Evolutionary conservation across 257 asterid species (phyloP).

Genomic region (Nemophila menziesii): DNA sequence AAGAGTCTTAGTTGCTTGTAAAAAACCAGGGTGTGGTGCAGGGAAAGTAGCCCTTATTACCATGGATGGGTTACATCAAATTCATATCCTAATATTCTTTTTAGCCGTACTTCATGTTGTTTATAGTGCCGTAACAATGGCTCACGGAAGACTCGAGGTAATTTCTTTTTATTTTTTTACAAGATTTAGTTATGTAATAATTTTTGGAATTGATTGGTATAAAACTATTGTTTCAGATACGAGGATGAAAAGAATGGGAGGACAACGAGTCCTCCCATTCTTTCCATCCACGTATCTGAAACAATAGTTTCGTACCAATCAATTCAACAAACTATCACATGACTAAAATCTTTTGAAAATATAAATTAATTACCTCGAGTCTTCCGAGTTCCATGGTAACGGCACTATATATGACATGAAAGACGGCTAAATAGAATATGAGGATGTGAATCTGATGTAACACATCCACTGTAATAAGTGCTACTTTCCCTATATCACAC

Average conservation of each 20-base stretch:
- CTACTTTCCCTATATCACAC: too few species aligned
- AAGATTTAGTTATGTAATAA: conserved; percentile 3
- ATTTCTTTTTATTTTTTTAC: background rate
- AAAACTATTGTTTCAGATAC: too few species aligned
- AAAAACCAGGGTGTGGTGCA: conserved; percentile 26
- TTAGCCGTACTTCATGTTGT: conserved; percentile 9
- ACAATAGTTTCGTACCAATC: conserved; percentile 12
- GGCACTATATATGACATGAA: conserved; percentile 77
- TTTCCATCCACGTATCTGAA: conserved; percentile 88
- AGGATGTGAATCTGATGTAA: conserved; percentile 92
- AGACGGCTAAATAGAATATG: conserved; percentile 79
- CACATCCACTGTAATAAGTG: too few species aligned
- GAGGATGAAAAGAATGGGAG: conserved; percentile 48
- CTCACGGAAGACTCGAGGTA: conserved; percentile 12
- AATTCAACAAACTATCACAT: background rate
- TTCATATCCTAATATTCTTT: conserved; percentile 14
- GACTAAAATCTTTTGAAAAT: background rate
- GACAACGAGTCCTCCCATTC: conserved; percentile 85
- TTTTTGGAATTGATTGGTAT: background rate
- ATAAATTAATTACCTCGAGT: conserved; percentile 50
- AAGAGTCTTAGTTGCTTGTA: conserved; percentile 34
- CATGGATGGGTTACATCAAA: conserved; percentile 7
- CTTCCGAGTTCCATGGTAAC: conserved; percentile 81
- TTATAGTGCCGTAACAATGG: conserved; percentile 12
- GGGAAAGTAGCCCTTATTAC: conserved; percentile 9